Conservation (phyloP, 192 early-diverging fungal species). For the Diversispora epigaea region DNA sequence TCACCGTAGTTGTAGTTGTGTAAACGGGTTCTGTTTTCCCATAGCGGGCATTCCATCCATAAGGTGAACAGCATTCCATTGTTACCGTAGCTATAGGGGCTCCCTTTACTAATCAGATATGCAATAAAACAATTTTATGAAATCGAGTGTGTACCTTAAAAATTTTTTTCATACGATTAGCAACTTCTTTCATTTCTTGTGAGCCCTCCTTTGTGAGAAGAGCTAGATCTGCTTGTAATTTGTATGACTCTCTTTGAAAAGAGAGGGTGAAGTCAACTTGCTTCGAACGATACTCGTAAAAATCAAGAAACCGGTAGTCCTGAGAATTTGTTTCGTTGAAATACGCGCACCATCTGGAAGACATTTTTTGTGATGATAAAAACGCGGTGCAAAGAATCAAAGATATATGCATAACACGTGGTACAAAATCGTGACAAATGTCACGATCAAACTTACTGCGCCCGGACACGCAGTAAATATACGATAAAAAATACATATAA, state of each 20-base stretch:
- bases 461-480: too few species aligned
- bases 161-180: slow-evolving; percentile 10
- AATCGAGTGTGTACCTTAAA: background rate
- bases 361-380: too few species aligned
- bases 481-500: too few species aligned
- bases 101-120: slow-evolving; percentile 22
- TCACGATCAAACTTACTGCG: too few species aligned
- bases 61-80: slow-evolving; percentile 29
- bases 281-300: slow-evolving; percentile 31
- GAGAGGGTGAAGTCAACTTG: slow-evolving; percentile 32
- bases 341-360: slow-evolving; percentile 7
- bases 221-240: slow-evolving; percentile 22
- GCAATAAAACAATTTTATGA: slow-evolving; percentile 21
- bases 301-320: slow-evolving; percentile 28
- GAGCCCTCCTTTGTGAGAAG: slow-evolving; percentile 5
- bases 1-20: slow-evolving; percentile 27
- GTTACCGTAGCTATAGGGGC: slow-evolving; percentile 29
- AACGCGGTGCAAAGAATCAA: too few species aligned
- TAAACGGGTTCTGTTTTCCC: slow-evolving; percentile 27
- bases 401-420: too few species aligned
- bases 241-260: slow-evolving; percentile 30
- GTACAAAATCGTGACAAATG: too few species aligned
- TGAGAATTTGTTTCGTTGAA: slow-evolving; percentile 23
- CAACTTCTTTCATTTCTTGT: slow-evolving; percentile 21
- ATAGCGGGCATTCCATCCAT: slow-evolving; percentile 27